Base-by-base conservation (phyloP, 495 filamentous ascomycete species). In the Penicillium macrosclerotiorum region DNA sequence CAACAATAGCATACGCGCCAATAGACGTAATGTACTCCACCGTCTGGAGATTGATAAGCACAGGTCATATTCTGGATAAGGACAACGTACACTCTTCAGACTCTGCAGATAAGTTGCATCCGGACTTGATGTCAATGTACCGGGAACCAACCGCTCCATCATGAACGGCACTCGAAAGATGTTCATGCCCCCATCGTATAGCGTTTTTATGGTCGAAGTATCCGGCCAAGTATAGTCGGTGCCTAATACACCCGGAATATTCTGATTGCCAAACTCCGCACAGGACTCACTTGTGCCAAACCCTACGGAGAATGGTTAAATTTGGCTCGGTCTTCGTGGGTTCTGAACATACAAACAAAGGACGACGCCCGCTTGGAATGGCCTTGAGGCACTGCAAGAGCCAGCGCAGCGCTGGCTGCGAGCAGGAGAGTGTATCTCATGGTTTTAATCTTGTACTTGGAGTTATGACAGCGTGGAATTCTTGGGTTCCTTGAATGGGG, bases 71-170 rank as follows among this genome's bases (percentile, higher is more conserved):
- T 16, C n/a, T 18, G 11, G 16, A 16, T 14, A 40, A 9, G 2
- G n/a, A 27, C n/a, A 40, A 40, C 52, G 34, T 63, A 79, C 77
- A 14, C 54, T 42, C 37, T 65, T 69, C 32, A 74, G 55, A 40
- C 64, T 65, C 8, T 48, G 58, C 38, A 76, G 37, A 37, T 78
- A 79, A 17, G 64, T 66, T 0, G 57, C 16, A 51, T 72, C 62
- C 5, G 63, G 33, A 12, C 57, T 49, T 16, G 66, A 65, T 19
- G 71, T 71, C 57, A 86, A 45, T 29, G 64, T 53, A 42, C 56
- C 68, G 3, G 77, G 83, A 18, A 77, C 67, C 37, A 87, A 60
- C 27, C 83, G 81, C 65, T 89, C 85, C 83, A 88, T 88, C 63
- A 83, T 62, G 63, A 86, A 79, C 0, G 79, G 75, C 37, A 88